Conservation (phyloP, 805 yeast species). For the Teunomyces aglyptinius region DNA sequence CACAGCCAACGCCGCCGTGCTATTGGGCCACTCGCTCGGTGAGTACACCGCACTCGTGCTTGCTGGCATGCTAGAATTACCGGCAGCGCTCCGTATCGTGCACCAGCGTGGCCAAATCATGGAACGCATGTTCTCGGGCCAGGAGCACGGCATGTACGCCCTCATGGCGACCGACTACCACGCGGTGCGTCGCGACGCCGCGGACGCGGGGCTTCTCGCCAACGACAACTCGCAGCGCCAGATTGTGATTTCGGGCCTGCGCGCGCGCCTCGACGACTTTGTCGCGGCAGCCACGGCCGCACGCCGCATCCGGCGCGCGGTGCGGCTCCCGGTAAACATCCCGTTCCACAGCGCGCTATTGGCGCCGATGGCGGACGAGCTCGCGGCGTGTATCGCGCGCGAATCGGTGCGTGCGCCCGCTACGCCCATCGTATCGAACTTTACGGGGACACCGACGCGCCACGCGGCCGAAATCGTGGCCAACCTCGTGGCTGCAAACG, state of each 20-base stretch:
- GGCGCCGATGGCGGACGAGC: slow-evolving; percentile 32
- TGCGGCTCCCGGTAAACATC: slow-evolving; percentile 42
- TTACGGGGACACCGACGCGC: slow-evolving; percentile 25
- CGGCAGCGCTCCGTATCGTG: slow-evolving; percentile 42
- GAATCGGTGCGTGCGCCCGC: slow-evolving; percentile 7
- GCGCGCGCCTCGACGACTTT: slow-evolving; percentile 19
- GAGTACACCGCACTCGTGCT: slow-evolving; percentile 46
- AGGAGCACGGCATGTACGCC: slow-evolving; percentile 9
- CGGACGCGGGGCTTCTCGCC: slow-evolving; percentile 34
- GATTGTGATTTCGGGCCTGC: slow-evolving; percentile 45
- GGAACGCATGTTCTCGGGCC: slow-evolving; percentile 21
- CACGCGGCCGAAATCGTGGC: slow-evolving; percentile 23
- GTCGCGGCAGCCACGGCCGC: slow-evolving; percentile 19
- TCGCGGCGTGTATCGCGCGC: slow-evolving; percentile 20
- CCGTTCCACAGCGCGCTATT: slow-evolving; percentile 51
- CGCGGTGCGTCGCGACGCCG: slow-evolving; percentile 3
- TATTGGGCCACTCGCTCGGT: slow-evolving; percentile 52
- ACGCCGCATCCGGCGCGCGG: slow-evolving; percentile 24
- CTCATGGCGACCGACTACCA: slow-evolving; percentile 5
- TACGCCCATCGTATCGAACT: slow-evolving; percentile 40
- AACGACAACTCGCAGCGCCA: slow-evolving; percentile 45
- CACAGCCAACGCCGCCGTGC: slow-evolving; percentile 14
- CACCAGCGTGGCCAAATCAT: slow-evolving; percentile 44
- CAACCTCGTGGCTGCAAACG: slow-evolving; percentile 38
- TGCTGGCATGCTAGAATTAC: slow-evolving; percentile 32